Evolutionary conservation across 495 filamentous ascomycete species (phyloP).

Genomic region (Penicillium argentinense): DNA sequence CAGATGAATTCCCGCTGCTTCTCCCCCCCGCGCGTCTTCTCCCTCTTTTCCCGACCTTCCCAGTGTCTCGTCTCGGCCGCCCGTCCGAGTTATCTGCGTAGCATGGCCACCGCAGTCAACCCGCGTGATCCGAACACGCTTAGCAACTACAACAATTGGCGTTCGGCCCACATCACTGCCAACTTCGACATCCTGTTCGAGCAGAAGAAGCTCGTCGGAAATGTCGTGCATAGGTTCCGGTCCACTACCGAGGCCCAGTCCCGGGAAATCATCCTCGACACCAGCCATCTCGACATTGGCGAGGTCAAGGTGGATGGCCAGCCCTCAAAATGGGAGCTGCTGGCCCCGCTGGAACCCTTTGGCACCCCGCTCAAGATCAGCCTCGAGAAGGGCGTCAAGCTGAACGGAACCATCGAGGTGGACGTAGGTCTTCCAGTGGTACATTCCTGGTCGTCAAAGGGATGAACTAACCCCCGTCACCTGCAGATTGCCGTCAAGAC

Average conservation of each 20-base stretch:
- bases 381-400: constrained; percentile 60
- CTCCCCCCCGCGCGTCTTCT: neutral
- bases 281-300: constrained; percentile 71
- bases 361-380: constrained; percentile 77
- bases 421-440: constrained; percentile 39
- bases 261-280: constrained; percentile 81
- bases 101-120: constrained; percentile 44
- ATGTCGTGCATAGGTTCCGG: constrained; percentile 70
- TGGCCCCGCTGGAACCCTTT: constrained; percentile 67
- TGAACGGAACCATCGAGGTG: constrained; percentile 62
- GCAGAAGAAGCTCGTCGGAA: constrained; percentile 68
- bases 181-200: constrained; percentile 81
- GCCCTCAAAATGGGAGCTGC: constrained; percentile 64
- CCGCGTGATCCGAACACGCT: constrained; percentile 85
- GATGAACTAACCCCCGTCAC: constrained; percentile 1
- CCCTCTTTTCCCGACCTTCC: neutral
- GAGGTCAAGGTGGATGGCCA: constrained; percentile 63
- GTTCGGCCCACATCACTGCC: constrained; percentile 75
- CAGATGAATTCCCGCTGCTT: constrained; percentile 8
- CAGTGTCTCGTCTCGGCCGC: neutral
- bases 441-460: neutral
- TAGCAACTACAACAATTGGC: constrained; percentile 85
- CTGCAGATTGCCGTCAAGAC: constrained; percentile 61
- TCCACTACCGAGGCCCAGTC: constrained; percentile 67
- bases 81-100: constrained; percentile 14